phyloP scores from a whole-genome alignment of 2,329 filamentous ascomycete species.

The Zarea fungicola region DNA sequence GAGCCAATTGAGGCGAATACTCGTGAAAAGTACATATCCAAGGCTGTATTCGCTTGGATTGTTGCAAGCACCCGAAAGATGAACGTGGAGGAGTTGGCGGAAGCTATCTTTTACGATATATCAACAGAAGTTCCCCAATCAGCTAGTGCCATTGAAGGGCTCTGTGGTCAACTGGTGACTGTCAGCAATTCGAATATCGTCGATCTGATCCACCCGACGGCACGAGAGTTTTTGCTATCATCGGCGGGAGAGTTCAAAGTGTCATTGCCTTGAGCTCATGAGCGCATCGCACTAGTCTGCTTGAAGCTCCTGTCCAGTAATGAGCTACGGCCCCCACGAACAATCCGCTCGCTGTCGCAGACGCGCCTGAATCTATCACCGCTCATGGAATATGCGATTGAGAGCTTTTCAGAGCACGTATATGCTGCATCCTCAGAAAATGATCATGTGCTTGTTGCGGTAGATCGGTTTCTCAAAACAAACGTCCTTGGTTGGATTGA shows the following conservation, averaged over 20 bases:
- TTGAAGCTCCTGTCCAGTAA: conserved; percentile 19
- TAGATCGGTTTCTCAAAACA: conserved; percentile 22
- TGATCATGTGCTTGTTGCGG: conserved; percentile 18
- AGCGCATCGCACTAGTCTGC: conserved; percentile 22
- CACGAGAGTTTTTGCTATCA: conserved; percentile 23
- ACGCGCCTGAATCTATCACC: neutral
- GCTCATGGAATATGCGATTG: conserved; percentile 22
- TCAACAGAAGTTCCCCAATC: conserved; percentile 19
- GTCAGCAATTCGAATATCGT: conserved; percentile 20
- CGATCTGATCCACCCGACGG: conserved; percentile 25
- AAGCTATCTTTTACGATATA: conserved; percentile 25
- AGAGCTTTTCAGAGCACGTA: conserved; percentile 24
- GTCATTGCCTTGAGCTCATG: conserved; percentile 18
- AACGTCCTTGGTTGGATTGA: conserved; percentile 28
- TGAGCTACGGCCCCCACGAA: neutral
- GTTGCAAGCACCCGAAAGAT: conserved; percentile 20
- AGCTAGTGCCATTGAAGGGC: conserved; percentile 19
- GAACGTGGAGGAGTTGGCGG: conserved; percentile 21
- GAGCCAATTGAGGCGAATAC: conserved; percentile 22
- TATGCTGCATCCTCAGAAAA: conserved; percentile 15
- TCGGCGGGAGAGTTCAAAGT: conserved; percentile 22
- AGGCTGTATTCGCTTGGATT: conserved; percentile 25
- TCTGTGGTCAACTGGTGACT: conserved; percentile 27
- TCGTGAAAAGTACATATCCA: conserved; percentile 22
- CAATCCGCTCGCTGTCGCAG: neutral